Conservation (phyloP, 2,329 filamentous ascomycete species). For the Cladophialophora exuberans region DNA sequence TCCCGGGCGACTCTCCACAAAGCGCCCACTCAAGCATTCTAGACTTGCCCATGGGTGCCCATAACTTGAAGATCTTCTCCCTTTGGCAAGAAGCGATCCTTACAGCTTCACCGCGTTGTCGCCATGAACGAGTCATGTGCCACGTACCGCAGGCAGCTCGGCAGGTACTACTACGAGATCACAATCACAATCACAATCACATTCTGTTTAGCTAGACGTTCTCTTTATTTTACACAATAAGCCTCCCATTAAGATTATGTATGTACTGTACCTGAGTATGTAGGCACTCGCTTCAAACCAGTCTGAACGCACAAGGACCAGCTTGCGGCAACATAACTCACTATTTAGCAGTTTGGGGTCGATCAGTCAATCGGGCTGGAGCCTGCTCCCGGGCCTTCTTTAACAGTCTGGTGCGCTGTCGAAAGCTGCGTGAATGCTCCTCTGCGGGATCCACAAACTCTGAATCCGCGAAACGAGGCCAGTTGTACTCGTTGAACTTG, state of each 20-base stretch:
- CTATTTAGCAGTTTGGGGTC: too few species aligned
- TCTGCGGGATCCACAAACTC: slow-evolving; percentile 23
- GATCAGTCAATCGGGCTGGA: background rate
- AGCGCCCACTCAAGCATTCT: too few species aligned
- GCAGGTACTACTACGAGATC: too few species aligned
- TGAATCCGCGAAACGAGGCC: slow-evolving; percentile 23
- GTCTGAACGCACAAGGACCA: background rate
- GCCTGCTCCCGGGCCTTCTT: background rate
- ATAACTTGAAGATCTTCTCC: too few species aligned
- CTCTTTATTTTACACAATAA: background rate
- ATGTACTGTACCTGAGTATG: background rate
- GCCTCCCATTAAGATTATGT: background rate
- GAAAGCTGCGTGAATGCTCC: slow-evolving; percentile 20
- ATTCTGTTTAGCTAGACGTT: background rate
- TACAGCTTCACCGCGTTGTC: too few species aligned
- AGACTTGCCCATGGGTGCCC: too few species aligned
- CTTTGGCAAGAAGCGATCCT: too few species aligned
- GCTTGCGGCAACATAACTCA: background rate
- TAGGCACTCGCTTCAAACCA: background rate
- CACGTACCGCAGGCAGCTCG: too few species aligned
- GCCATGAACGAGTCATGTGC: too few species aligned
- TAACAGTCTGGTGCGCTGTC: slow-evolving; percentile 19
- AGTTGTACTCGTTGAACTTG: slow-evolving; percentile 21
- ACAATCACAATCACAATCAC: background rate
- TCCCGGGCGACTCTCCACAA: too few species aligned